Conservation (phyloP, 169 alveolate genomes). For the Toxoplasma gondii region DNA sequence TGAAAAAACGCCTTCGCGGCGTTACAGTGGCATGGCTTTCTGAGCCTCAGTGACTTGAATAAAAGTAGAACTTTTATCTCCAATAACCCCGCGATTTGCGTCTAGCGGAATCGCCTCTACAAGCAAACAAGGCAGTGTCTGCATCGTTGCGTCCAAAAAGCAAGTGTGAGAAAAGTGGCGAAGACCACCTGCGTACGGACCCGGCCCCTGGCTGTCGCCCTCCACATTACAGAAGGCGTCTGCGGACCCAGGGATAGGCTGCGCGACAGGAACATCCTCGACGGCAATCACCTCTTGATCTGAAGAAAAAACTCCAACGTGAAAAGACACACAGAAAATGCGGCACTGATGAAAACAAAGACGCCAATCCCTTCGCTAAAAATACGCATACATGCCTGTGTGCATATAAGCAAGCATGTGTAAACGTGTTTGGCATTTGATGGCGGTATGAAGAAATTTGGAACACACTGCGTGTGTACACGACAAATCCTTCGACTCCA, state of each 20-base stretch:
- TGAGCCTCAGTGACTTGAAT: background rate
- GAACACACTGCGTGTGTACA: too few species aligned
- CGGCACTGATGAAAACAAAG: background rate
- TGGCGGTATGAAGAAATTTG: too few species aligned
- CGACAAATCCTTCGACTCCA: too few species aligned
- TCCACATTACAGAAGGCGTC: background rate
- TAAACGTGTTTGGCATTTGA: too few species aligned
- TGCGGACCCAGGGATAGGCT: background rate
- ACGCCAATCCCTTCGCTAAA: background rate
- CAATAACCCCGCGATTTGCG: background rate
- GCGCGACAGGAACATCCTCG: background rate
- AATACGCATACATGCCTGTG: too few species aligned
- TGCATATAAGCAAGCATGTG: too few species aligned
- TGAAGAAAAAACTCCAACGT: background rate
- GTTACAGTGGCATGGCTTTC: background rate
- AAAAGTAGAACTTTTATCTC: constrained; percentile 11
- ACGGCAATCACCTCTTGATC: constrained; percentile 17
- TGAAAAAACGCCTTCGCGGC: background rate
- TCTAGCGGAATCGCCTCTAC: constrained; percentile 16
- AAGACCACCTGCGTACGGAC: constrained; percentile 1
- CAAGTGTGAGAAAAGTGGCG: background rate
- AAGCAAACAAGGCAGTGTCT: background rate
- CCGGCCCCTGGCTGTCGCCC: background rate
- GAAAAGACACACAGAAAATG: background rate
- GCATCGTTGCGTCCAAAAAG: background rate